Conservation (phyloP, 495 filamentous ascomycete species). For the Lophiotrema nucula region DNA sequence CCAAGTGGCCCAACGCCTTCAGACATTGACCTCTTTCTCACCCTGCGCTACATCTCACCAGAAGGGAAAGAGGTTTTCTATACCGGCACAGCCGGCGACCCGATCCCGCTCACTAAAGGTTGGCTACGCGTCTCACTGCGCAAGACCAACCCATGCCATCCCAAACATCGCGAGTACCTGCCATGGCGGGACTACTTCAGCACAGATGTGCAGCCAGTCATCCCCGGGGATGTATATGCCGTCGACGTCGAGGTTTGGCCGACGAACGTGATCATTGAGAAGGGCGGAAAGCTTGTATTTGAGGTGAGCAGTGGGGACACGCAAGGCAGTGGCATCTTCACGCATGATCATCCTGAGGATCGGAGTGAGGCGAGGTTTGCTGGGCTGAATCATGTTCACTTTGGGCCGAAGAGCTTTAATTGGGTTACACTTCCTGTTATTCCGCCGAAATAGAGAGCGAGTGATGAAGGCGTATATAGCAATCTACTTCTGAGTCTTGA, state of each 20-base stretch:
- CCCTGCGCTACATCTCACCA: conserved; percentile 57
- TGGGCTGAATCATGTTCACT: conserved; percentile 56
- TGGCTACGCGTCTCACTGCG: conserved; percentile 59
- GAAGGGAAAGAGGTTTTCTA: conserved; percentile 62
- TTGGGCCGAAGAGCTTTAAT: conserved; percentile 52
- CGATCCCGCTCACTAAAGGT: conserved; percentile 53
- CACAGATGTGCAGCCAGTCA: conserved; percentile 55
- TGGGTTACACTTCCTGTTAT: conserved; percentile 59
- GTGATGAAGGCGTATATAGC: too few relatives aligned
- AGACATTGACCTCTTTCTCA: conserved; percentile 67
- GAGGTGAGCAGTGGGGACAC: conserved; percentile 62
- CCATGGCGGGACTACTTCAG: conserved; percentile 62
- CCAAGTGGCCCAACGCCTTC: conserved; percentile 34
- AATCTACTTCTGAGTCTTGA: too few relatives aligned
- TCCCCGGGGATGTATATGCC: conserved; percentile 55
- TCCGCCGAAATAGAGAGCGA: conserved; percentile 37
- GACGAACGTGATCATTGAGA: conserved; percentile 61
- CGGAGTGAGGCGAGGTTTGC: conserved; percentile 44
- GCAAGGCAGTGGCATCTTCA: conserved; percentile 59
- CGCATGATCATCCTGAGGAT: conserved; percentile 52
- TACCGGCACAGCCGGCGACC: conserved; percentile 57
- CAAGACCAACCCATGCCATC: conserved; percentile 50
- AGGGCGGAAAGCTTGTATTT: conserved; percentile 55
- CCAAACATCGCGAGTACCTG: conserved; percentile 51
- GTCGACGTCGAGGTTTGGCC: conserved; percentile 71